A percentile compares a stretch with the other conserved stretches of the same genome.
Evolutionary conservation across 2,329 filamentous ascomycete species (phyloP).

Genomic region (Karstenula rhodostoma): DNA sequence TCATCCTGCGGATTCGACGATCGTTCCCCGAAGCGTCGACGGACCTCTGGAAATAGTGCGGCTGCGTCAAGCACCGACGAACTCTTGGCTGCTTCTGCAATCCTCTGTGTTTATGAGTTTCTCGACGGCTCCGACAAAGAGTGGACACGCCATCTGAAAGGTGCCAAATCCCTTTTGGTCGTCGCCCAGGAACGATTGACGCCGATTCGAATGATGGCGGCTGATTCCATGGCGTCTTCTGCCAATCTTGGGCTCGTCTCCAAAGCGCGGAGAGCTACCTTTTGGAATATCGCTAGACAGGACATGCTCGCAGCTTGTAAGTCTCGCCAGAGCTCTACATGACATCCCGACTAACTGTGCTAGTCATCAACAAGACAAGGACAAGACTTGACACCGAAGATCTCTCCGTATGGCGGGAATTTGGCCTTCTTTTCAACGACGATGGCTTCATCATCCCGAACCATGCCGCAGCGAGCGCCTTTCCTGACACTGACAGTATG

Average conservation of each 20-base stretch:
- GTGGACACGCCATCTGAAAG: constrained; percentile 71
- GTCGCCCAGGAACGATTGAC: constrained; percentile 61
- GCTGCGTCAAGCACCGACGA: constrained; percentile 63
- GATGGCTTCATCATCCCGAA: constrained; percentile 61
- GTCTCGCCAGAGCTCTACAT: constrained; percentile 23
- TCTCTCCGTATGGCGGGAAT: constrained; percentile 69
- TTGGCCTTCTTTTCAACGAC: constrained; percentile 66
- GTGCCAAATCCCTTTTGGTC: constrained; percentile 69
- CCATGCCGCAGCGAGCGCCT: constrained; percentile 49
- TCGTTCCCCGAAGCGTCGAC: constrained; percentile 50
- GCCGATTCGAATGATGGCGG: constrained; percentile 54
- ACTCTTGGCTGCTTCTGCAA: constrained; percentile 70
- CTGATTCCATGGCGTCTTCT: constrained; percentile 38
- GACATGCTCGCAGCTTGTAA: constrained; percentile 70
- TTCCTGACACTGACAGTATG: constrained; percentile 55
- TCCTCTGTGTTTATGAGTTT: constrained; percentile 73
- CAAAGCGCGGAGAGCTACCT: constrained; percentile 65
- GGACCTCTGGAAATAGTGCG: constrained; percentile 51
- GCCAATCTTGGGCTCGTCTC: constrained; percentile 52
- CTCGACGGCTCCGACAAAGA: constrained; percentile 70
- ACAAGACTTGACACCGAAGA: constrained; percentile 70
- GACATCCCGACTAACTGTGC: background rate
- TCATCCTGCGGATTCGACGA: constrained; percentile 20
- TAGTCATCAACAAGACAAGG: constrained; percentile 66
- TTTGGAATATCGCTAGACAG: constrained; percentile 73